Base-by-base conservation (phyloP, 2,329 filamentous ascomycete species). In the Fusarium redolens region DNA sequence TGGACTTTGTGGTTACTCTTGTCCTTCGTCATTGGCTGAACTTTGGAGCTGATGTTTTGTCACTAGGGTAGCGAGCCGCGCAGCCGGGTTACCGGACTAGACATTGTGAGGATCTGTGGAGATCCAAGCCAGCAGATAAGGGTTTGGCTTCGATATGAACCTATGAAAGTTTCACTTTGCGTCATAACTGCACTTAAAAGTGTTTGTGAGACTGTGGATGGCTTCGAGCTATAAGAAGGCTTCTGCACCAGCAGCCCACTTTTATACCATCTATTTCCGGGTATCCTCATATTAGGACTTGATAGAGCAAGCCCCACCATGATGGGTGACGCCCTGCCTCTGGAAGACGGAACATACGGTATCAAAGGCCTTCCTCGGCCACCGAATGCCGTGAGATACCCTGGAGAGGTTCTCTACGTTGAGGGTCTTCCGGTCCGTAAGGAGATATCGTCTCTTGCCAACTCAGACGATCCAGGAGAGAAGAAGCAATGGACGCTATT, bases 401-500 rank as follows among this genome's bases (percentile, higher is more conserved):
- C 33, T 4, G 51, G 44, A 7, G 12, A 56, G 2, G 59, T 71
- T 8, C 68, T 67, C 13, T 63, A 67, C 9, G 57, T 59, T 3
- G 12, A 41, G 0, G 51, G 51, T 3, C 13, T 66, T 1, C 57
- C 68, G 3, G 37, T 62, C 2, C 61, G 68, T 4, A 44, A 38
- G 7, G 68, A 67, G 5, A 67, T 71, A 4, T 62, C 62, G 1
- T 28, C 18, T 2, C 38, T 70, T 4, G 56, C 43, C 2, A 9
- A 28, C 8, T 67, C 68, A 5, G 52, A 45, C 1, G 61, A 71
- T 5, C 38, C 56, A 1, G 13, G 28, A 2, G 17, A 15, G 9
- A 40, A 18, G 10, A 59, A 41, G 7, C 69, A 71, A 7, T 71
- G 69, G 68, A 71, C 69, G 0, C 31, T 71, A 9, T 64, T 71